phyloP scores from a whole-genome alignment of 257 asterid genomes.

The Schizonepeta tenuifolia region DNA sequence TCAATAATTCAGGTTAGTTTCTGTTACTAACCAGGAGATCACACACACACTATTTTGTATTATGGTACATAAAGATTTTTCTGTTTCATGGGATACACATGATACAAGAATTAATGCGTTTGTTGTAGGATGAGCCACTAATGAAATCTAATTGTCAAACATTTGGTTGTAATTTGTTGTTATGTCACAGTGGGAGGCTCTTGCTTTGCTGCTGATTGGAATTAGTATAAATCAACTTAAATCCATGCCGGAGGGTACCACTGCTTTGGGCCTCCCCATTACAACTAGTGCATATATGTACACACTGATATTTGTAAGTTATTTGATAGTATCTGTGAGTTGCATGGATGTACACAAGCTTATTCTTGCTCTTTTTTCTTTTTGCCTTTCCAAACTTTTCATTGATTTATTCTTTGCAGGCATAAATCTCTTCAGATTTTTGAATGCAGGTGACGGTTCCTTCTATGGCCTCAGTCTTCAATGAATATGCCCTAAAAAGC shows the following conservation, averaged over 20 bases:
- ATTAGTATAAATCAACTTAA: constrained; percentile 92
- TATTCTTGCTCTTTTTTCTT: not conserved
- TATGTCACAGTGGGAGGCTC: constrained; percentile 92
- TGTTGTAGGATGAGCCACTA: constrained; percentile 14
- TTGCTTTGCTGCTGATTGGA: constrained; percentile 94
- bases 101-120: constrained; percentile 16
- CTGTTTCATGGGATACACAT: not conserved
- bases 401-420: constrained; percentile 16
- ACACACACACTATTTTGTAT: not conserved
- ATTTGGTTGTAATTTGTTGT: constrained; percentile 28
- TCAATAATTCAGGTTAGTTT: constrained; percentile 89
- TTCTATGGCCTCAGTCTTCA: constrained; percentile 95
- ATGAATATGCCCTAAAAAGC: constrained; percentile 96
- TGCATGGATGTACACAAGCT: no score
- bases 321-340: constrained; percentile 23
- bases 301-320: constrained; percentile 92
- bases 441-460: constrained; percentile 88
- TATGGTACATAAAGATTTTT: not conserved
- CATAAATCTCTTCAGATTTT: constrained; percentile 25
- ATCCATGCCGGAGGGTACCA: constrained; percentile 73
- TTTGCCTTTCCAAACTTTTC: constrained; percentile 11
- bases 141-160: constrained; percentile 16
- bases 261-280: constrained; percentile 85
- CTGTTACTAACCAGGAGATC: not conserved
- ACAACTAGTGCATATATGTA: constrained; percentile 80